Evolutionary conservation across 192 early-diverging fungal genomes (phyloP).

Genomic region (Piromyces sp.): DNA sequence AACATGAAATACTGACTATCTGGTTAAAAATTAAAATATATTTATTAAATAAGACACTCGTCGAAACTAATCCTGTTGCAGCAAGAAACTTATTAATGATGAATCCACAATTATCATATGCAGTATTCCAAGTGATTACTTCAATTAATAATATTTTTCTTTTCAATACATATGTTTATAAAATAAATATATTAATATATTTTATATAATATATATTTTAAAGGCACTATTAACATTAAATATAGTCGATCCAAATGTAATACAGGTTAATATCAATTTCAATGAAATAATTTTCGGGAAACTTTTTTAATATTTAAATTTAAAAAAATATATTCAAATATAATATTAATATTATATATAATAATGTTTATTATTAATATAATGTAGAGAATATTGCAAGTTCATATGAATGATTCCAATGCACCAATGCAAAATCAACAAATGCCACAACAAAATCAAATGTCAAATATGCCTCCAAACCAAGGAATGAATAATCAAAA

Average conservation of each 20-base stretch:
- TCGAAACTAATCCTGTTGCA: constrained; percentile 41
- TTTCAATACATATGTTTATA: too few relatives aligned
- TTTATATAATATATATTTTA: too few relatives aligned
- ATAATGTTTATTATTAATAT: too few relatives aligned
- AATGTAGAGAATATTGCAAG: neutral
- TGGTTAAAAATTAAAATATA: too few relatives aligned
- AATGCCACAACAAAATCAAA: neutral
- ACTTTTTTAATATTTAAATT: too few relatives aligned
- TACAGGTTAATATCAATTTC: constrained; percentile 18
- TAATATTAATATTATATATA: too few relatives aligned
- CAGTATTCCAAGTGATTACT: constrained; percentile 63
- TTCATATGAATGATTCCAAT: neutral
- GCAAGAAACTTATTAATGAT: constrained; percentile 41
- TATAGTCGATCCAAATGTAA: constrained; percentile 46
- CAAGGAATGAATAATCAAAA: neutral
- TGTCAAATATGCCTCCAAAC: neutral
- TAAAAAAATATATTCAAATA: too few relatives aligned
- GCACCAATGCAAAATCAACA: neutral
- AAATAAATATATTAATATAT: too few relatives aligned
- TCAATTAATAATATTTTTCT: too few relatives aligned
- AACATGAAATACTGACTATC: neutral
- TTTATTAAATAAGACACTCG: constrained; percentile 17
- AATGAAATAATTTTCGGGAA: too few relatives aligned
- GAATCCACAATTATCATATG: constrained; percentile 73
- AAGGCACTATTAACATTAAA: constrained; percentile 14